Conservation (phyloP, 176 grass and related monocot genomes). For the Oryza longistaminata region DNA sequence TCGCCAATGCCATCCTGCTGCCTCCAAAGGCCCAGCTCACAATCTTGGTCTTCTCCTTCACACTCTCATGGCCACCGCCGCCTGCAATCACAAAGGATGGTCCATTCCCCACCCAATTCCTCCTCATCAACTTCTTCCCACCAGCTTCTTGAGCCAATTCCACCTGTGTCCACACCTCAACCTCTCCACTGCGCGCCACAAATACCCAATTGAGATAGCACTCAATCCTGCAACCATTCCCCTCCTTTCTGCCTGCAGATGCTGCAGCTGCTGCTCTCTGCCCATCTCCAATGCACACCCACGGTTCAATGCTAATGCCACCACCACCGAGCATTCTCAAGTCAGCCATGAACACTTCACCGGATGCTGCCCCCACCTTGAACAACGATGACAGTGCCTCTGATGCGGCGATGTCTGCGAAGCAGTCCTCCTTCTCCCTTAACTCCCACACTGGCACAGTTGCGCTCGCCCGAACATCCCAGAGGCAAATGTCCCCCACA, state of each 20-base stretch:
- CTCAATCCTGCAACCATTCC: slow-evolving; percentile 58
- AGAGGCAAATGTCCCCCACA: slow-evolving; percentile 70
- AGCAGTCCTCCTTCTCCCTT: slow-evolving; percentile 75
- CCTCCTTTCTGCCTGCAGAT: slow-evolving; percentile 54
- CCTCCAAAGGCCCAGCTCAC: slow-evolving; percentile 67
- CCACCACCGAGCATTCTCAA: slow-evolving; percentile 64
- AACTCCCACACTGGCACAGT: slow-evolving; percentile 55
- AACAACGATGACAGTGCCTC: slow-evolving; percentile 55
- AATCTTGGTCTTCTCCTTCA: slow-evolving; percentile 54
- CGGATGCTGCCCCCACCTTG: slow-evolving; percentile 67
- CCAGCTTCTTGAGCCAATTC: slow-evolving; percentile 39
- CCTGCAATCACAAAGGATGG: neutral
- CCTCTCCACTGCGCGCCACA: slow-evolving; percentile 39
- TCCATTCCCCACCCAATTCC: slow-evolving; percentile 66
- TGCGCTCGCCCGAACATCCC: slow-evolving; percentile 59
- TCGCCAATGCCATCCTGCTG: slow-evolving; percentile 77
- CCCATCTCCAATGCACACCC: slow-evolving; percentile 56
- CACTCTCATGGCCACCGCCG: neutral
- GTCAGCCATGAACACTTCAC: slow-evolving; percentile 84
- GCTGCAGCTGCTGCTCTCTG: neutral
- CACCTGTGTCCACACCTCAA: slow-evolving; percentile 81
- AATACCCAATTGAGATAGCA: slow-evolving; percentile 75
- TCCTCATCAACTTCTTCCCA: slow-evolving; percentile 71
- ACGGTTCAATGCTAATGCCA: slow-evolving; percentile 34
- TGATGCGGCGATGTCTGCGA: slow-evolving; percentile 57